phyloP scores from a whole-genome alignment of 768 basidiomycete species.

The Artomyces pyxidatus region DNA sequence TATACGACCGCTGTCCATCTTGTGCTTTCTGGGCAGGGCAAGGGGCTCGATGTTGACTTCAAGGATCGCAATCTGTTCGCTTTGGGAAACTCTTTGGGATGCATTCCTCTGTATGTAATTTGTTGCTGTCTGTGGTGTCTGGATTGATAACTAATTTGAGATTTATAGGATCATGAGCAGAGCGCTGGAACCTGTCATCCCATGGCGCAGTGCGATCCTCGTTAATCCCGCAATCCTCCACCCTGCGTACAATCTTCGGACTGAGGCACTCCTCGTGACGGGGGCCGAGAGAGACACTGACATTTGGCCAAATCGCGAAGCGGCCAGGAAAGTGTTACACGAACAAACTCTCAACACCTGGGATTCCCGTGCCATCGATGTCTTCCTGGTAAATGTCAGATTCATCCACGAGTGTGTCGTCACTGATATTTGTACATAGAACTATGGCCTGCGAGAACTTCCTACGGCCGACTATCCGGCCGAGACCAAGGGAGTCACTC shows the following conservation, averaged over 20 bases:
- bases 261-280: constrained; percentile 17
- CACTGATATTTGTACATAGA: constrained; percentile 26
- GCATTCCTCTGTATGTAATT: constrained; percentile 32
- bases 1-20: constrained; percentile 40
- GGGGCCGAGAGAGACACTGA: constrained; percentile 36
- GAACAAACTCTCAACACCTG: constrained; percentile 34
- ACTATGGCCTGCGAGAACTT: constrained; percentile 32
- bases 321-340: constrained; percentile 34
- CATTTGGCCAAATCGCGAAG: constrained; percentile 43
- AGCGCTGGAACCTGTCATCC: constrained; percentile 32
- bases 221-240: constrained; percentile 38
- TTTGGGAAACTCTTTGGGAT: constrained; percentile 51
- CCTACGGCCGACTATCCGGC: constrained; percentile 37
- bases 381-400: constrained; percentile 30
- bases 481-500: constrained; percentile 33
- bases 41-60: constrained; percentile 46
- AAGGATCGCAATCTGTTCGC: constrained; percentile 37
- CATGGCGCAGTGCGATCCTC: constrained; percentile 33
- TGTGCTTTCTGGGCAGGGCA: constrained; percentile 40
- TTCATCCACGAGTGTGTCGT: not conserved
- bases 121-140: not conserved
- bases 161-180: constrained; percentile 32
- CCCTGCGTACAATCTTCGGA: not conserved
- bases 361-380: constrained; percentile 39
- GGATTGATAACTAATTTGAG: not conserved